Evolutionary conservation across 1,284 basidiomycete species (phyloP).

Genomic region (Somion occarium): DNA sequence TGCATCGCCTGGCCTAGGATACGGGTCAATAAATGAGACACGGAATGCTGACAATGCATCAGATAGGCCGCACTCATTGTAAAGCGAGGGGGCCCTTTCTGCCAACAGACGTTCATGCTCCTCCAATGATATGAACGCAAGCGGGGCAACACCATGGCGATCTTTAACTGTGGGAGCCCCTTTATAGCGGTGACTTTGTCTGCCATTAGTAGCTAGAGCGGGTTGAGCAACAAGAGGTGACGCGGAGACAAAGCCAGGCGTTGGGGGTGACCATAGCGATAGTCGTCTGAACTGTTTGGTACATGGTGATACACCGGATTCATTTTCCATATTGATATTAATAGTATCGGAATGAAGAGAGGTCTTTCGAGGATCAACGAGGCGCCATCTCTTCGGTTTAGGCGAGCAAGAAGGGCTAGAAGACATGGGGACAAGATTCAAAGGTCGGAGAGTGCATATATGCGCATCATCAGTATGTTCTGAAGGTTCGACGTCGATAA

Average conservation of each 20-base stretch:
- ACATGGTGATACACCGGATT: background rate
- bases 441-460: conserved; percentile 12
- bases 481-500: background rate
- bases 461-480: background rate
- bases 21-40: too few relatives aligned
- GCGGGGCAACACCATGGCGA: background rate
- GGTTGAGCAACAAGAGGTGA: background rate
- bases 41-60: too few relatives aligned
- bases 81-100: too few relatives aligned
- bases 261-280: background rate
- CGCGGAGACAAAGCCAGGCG: background rate
- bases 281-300: background rate
- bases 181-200: background rate
- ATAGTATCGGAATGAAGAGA: conserved; percentile 1
- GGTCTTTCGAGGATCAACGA: conserved; percentile 15
- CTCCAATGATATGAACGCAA: background rate
- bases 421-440: conserved; percentile 16
- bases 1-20: too few relatives aligned
- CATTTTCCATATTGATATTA: background rate
- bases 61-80: too few relatives aligned
- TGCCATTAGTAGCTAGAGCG: background rate
- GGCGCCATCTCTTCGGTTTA: conserved; percentile 10
- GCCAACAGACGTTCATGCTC: background rate
- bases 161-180: background rate
- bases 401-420: conserved; percentile 11